Percentiles rank a stretch among this genome's conserved stretches.
Conservation (phyloP, 345 rosid species). For the Lagerstroemia speciosa region DNA sequence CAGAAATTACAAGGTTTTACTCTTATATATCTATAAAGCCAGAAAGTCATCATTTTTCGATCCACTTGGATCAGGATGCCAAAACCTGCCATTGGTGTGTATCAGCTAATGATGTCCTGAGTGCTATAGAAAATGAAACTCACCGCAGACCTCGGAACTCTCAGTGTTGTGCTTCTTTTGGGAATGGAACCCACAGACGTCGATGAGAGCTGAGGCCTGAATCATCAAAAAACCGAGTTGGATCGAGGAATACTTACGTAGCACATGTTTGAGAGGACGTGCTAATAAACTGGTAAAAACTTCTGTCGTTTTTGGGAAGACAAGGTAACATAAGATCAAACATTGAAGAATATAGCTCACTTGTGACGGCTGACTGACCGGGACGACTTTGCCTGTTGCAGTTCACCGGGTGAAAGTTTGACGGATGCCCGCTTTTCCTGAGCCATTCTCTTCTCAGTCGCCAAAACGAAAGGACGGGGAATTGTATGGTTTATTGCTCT, state of each 20-base stretch:
- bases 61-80: background rate
- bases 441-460: conserved; percentile 28
- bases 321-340: background rate
- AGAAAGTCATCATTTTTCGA: background rate
- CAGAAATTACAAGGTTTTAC: no score
- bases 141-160: conserved; percentile 9
- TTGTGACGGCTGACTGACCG: conserved; percentile 20
- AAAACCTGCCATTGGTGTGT: background rate
- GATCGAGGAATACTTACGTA: background rate
- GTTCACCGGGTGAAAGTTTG: conserved; percentile 12
- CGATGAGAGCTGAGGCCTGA: conserved; percentile 14
- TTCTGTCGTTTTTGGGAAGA: background rate
- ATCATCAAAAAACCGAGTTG: background rate
- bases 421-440: conserved; percentile 12
- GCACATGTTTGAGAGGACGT: background rate
- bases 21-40: no score
- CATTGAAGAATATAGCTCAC: conserved; percentile 8
- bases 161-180: conserved; percentile 8
- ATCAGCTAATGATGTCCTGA: background rate
- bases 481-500: conserved; percentile 15
- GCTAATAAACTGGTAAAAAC: background rate
- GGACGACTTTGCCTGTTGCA: conserved; percentile 13
- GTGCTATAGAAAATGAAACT: background rate
- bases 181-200: background rate
- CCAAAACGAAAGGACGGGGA: conserved; percentile 30